phyloP scores from a whole-genome alignment of 306 rosid genomes.

The Crataegus laevigata region DNA sequence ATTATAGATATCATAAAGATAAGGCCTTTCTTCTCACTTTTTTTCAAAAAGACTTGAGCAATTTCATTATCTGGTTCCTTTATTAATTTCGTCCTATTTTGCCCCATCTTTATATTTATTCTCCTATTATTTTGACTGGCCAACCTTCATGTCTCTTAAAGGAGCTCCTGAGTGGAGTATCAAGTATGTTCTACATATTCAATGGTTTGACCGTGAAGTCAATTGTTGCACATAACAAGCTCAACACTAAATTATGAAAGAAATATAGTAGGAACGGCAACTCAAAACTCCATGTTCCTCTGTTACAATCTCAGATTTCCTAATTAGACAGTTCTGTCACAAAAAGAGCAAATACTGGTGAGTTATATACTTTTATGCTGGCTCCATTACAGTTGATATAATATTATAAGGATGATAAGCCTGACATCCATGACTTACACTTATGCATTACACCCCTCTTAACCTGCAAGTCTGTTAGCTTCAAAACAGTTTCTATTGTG shows the following conservation, averaged over 20 bases:
- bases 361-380: neutral
- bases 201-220: neutral
- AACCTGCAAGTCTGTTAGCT: neutral
- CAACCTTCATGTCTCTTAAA: neutral
- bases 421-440: neutral
- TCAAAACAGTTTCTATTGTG: slow-evolving; percentile 4
- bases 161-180: neutral
- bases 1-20: neutral
- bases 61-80: neutral
- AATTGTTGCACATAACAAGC: neutral
- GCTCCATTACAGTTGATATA: neutral
- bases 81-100: neutral
- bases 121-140: neutral
- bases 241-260: neutral
- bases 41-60: neutral
- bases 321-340: neutral
- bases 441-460: neutral
- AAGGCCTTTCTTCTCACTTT: neutral
- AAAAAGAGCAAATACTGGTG: neutral
- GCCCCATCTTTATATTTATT: neutral
- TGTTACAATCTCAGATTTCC: neutral
- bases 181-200: neutral
- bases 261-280: neutral
- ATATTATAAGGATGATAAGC: neutral
- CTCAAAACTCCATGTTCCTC: neutral